Evolutionary conservation across 306 rosid genomes (phyloP), one percentile per base, ranked within the genome.

Genomic region (Canavalia ensiformis): DNA sequence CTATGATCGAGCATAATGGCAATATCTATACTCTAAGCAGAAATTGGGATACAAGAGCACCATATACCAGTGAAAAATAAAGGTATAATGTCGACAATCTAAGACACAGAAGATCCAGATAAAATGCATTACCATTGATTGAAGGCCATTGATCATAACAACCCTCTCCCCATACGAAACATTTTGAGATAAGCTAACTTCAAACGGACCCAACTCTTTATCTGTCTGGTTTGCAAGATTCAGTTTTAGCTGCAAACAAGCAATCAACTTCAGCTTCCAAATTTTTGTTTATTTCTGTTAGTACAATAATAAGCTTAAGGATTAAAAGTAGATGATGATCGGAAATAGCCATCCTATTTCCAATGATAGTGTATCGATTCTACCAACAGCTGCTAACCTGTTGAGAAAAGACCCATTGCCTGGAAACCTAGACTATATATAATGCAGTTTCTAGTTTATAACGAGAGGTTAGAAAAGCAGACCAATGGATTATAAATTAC

Each of bases 201-300:
- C 97, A 81, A 95, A 92, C 1, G 99, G 99, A 66, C 99, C 97
- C 55, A 93, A 72, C 87, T 86, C 95, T 84, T 85, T 86, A 50
- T 93, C 98, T 51, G 95, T 87, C 84, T 87, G 92, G 84, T 94
- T 93, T 67, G 86, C 72, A 72, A 95, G 87, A 30, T 85, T 91
- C 87, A 95, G 31, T 59, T 86, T 92, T 74, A 93, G 89, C 99
- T 93, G 97, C 83, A 88, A 42, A 70, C 64, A 81, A 69, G 75
- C 51, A 77, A 66, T 80, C 52, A 44, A 75, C 72, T 65, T 88
- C 74, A 90, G 77, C 59, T 67, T 82, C 84, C 67, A 71, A 77
- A 72, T 58, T 35, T 31, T 47, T 31, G 66, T 51, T 51, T 72
- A 72, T 56, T 69, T 57, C 18, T 30, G 71, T 44, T 5, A 10